phyloP scores from a whole-genome alignment of 163 green algal species.

The Prototheca cutis region DNA sequence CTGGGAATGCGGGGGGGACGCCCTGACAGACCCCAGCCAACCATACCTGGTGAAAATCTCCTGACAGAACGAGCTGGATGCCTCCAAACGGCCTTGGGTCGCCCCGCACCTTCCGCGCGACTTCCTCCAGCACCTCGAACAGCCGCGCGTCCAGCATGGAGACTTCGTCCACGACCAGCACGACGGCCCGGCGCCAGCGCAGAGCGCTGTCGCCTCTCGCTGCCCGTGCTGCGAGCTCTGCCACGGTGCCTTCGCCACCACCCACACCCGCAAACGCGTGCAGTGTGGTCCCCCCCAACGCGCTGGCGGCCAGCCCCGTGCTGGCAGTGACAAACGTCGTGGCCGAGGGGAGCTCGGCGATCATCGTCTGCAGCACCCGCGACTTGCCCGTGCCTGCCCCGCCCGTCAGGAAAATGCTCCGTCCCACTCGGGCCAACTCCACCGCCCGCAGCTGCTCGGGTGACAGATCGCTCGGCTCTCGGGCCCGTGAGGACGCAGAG shows the following conservation, averaged over 20 bases:
- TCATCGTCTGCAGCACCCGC: constrained; percentile 38
- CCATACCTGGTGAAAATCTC: constrained; percentile 50
- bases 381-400: constrained; percentile 44
- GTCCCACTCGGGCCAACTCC: constrained; percentile 24
- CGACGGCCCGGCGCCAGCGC: constrained; percentile 26
- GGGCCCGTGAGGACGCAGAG: not conserved
- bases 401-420: constrained; percentile 48
- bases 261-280: constrained; percentile 42
- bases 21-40: too few species aligned
- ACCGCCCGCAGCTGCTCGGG: constrained; percentile 35
- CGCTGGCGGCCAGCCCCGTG: constrained; percentile 39
- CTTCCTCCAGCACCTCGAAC: constrained; percentile 37
- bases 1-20: too few species aligned
- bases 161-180: constrained; percentile 45
- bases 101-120: constrained; percentile 28
- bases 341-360: constrained; percentile 17
- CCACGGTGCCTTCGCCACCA: constrained; percentile 22
- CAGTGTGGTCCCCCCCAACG: constrained; percentile 44
- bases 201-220: constrained; percentile 13
- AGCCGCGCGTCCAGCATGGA: constrained; percentile 46
- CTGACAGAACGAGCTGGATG: constrained; percentile 35
- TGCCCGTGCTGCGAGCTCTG: constrained; percentile 12
- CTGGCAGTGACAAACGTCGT: constrained; percentile 41
- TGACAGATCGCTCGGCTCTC: constrained; percentile 26
- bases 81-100: constrained; percentile 34